Percentiles rank a stretch among this genome's conserved stretches.
Conservation (phyloP, 306 rosid species). For the Fragaria iinumae region DNA sequence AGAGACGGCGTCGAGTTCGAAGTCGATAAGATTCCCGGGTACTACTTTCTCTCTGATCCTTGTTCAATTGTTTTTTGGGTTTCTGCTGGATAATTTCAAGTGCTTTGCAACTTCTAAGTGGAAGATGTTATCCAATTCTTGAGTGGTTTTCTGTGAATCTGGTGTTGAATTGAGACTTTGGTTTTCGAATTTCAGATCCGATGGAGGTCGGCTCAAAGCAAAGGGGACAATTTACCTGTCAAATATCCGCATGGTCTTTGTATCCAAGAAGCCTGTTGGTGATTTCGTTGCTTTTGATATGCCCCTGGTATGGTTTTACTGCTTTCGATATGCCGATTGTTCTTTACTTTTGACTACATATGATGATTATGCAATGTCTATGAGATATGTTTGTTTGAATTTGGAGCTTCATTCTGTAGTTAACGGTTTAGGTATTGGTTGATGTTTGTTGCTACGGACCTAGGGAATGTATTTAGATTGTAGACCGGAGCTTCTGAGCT, state of each 20-base stretch:
- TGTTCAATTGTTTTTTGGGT: not conserved
- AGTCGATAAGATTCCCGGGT: slow-evolving; percentile 92
- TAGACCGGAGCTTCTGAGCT: not conserved
- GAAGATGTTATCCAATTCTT: not conserved
- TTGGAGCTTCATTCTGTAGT: not conserved
- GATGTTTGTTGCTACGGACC: not conserved
- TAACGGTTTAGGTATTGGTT: not conserved
- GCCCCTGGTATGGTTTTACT: slow-evolving; percentile 64
- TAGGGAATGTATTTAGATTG: not conserved
- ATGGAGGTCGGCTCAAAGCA: slow-evolving; percentile 70
- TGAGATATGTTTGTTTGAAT: not conserved
- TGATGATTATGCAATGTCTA: not conserved
- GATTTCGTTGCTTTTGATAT: slow-evolving; percentile 72
- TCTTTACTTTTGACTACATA: not conserved
- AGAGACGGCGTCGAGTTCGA: slow-evolving; percentile 97
- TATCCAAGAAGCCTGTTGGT: slow-evolving; percentile 60
- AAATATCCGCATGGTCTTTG: slow-evolving; percentile 85
- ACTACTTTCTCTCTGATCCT: no score
- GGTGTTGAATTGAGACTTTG: not conserved
- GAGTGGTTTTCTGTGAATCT: not conserved
- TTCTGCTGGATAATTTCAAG: not conserved
- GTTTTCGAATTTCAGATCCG: slow-evolving; percentile 31
- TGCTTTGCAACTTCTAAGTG: not conserved
- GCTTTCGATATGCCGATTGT: not conserved
- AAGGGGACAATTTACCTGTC: slow-evolving; percentile 88